phyloP scores from a whole-genome alignment of 208 protist genomes.

The Angomonas ambiguus region DNA sequence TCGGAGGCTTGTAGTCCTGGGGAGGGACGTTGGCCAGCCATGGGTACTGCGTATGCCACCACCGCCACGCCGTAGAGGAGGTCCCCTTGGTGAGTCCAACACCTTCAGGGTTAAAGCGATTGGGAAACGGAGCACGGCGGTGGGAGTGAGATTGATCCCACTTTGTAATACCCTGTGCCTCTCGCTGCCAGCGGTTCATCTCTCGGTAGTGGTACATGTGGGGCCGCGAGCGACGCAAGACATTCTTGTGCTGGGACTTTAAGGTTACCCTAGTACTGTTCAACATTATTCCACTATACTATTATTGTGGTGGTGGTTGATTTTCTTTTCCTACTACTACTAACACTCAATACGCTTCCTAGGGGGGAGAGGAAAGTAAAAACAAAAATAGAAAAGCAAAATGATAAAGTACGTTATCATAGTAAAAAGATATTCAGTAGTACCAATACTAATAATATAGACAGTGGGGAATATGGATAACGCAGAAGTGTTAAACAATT shows the following conservation, averaged over 20 bases:
- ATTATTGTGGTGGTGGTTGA: not conserved
- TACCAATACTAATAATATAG: too few species aligned
- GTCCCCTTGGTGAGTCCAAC: constrained; percentile 83
- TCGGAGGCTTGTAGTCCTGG: constrained; percentile 30
- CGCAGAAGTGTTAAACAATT: too few species aligned
- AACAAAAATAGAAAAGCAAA: not conserved
- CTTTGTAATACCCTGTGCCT: constrained; percentile 86
- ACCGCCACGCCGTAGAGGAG: constrained; percentile 73
- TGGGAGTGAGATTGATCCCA: constrained; percentile 88
- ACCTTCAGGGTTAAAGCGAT: constrained; percentile 88
- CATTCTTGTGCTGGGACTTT: constrained; percentile 84
- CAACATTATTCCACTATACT: constrained; percentile 24
- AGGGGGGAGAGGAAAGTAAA: constrained; percentile 10
- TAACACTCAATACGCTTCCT: too few species aligned
- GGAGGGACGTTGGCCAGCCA: constrained; percentile 84
- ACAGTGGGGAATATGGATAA: too few species aligned
- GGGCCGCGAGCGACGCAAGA: constrained; percentile 65
- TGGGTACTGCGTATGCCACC: constrained; percentile 91
- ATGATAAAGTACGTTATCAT: not conserved
- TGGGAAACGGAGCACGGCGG: constrained; percentile 61
- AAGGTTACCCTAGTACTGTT: constrained; percentile 22
- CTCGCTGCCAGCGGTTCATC: constrained; percentile 87
- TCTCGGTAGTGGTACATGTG: constrained; percentile 86
- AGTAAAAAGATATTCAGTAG: not conserved
- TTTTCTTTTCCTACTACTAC: too few species aligned